These are phyloP conservation scores for Brassica rapa DNA, from an alignment of 345 rosid species.

Conservation along the genomic window DNA sequence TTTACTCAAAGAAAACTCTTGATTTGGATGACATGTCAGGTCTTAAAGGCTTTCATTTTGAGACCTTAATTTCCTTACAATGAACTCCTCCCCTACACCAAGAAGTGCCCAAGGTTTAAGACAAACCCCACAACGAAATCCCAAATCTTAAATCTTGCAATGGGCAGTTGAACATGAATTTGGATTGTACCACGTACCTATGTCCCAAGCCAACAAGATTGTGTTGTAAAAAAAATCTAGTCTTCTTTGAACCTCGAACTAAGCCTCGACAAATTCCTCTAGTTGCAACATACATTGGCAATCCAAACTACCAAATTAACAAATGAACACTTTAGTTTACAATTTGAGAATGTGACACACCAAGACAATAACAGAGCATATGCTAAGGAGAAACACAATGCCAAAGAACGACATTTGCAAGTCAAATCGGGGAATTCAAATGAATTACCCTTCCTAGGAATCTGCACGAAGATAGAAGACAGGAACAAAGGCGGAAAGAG, in stretches of 20 bases:
- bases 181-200: slow-evolving; percentile 5
- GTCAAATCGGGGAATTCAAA: background rate
- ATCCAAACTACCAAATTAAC: too few relatives aligned
- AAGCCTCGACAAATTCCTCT: slow-evolving; percentile 50
- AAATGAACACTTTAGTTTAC: background rate
- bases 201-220: slow-evolving; percentile 75
- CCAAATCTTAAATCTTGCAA: background rate
- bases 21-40: slow-evolving; percentile 25
- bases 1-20: background rate
- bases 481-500: background rate
- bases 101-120: slow-evolving; percentile 18
- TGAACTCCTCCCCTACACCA: slow-evolving; percentile 64
- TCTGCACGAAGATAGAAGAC: background rate
- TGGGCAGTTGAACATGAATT: background rate
- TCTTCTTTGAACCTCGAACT: slow-evolving; percentile 74
- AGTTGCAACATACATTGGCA: slow-evolving; percentile 69
- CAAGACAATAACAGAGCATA: background rate
- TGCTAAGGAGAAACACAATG: background rate
- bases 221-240: slow-evolving; percentile 75
- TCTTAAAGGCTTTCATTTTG: slow-evolving; percentile 87
- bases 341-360: background rate
- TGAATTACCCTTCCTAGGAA: background rate
- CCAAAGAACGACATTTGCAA: background rate
- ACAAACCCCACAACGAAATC: slow-evolving; percentile 1
- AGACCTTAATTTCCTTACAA: slow-evolving; percentile 42